These are phyloP conservation scores for Scopulariopsis brevicaulis DNA, from an alignment of 2,329 filamentous ascomycete genomes.

Conservation along the genomic window DNA sequence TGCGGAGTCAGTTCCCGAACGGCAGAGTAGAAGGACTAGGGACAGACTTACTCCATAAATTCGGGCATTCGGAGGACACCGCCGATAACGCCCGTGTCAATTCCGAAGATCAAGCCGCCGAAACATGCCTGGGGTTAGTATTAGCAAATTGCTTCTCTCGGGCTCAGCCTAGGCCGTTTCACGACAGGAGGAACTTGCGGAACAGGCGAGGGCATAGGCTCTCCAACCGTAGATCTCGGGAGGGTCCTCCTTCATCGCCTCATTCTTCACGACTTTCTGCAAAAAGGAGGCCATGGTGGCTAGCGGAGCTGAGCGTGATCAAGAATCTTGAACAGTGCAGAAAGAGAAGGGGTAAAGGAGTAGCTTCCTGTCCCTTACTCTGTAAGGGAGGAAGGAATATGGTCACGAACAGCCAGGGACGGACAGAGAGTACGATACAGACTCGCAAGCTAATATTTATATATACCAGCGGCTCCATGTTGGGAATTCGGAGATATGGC, in stretches of 20 bases:
- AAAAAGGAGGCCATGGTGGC: conserved; percentile 24
- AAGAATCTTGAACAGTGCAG: neutral
- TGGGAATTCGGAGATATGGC: neutral
- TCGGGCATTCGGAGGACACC: conserved; percentile 50
- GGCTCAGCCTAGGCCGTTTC: neutral
- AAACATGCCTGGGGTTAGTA: conserved; percentile 34
- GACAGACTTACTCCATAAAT: conserved; percentile 34
- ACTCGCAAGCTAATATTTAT: neutral
- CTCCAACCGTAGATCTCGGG: conserved; percentile 60
- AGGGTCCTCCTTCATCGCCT: conserved; percentile 58
- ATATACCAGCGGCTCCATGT: neutral
- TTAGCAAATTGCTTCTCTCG: neutral
- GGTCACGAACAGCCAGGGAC: neutral
- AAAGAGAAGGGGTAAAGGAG: neutral
- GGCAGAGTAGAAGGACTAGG: neutral
- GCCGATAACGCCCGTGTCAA: conserved; percentile 53
- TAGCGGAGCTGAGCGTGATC: neutral
- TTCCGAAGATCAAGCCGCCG: conserved; percentile 44
- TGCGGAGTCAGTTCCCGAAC: neutral
- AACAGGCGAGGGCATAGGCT: conserved; percentile 49
- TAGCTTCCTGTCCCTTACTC: neutral
- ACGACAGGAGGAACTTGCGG: neutral
- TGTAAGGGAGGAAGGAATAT: neutral
- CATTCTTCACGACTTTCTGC: conserved; percentile 50
- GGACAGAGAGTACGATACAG: neutral